Base-by-base conservation (phyloP, 257 asterid species). In the Pogostemon cablin region DNA sequence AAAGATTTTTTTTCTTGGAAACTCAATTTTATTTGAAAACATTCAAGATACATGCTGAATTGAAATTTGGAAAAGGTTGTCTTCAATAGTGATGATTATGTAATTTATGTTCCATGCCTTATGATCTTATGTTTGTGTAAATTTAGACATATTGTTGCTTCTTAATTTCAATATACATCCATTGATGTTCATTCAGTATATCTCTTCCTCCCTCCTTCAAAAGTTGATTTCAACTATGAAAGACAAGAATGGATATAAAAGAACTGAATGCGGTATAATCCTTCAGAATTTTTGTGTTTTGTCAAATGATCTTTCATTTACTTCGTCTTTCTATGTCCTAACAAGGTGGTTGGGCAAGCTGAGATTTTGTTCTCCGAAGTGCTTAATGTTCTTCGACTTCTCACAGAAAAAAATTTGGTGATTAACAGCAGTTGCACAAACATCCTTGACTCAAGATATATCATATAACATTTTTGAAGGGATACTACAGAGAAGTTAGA, bases 121-220 rank as follows among this genome's bases (percentile, higher is more conserved):
- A 50, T 73, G 72, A 58, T 72, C 54, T 76, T 71, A 20, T 72
- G 39, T 73, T 75, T 61, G 15, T 78, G 80, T 90, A 93, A 98
- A 73, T 91, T 85, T 34, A 98, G 98, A 38, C 85, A 87, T 65
- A 91, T 89, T 96, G 98, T 93, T 80, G 99, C 99, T 77, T 93
- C 90, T 93, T 93, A 20, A 20, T 20, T 20, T 79, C 92, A 96
- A 69, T 93, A 93, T 80, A 96, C 96, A 15, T 89, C 99, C n/a
- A 93, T 93, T 72, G 96, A 93, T 81, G 99, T 93, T 79, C 90
- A 86, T 72, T 87, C 99, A 10, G 99, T 93, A 71, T 87, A 75
- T 20, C 25, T 20, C 25, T 20, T 20, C 69, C 91, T 93, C 73
- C 99, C 99, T 79, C 98, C 98, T 17, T 32, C 89, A 60, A 86